Conservation (phyloP, 441 rosid species). For the Erodium texanum region DNA sequence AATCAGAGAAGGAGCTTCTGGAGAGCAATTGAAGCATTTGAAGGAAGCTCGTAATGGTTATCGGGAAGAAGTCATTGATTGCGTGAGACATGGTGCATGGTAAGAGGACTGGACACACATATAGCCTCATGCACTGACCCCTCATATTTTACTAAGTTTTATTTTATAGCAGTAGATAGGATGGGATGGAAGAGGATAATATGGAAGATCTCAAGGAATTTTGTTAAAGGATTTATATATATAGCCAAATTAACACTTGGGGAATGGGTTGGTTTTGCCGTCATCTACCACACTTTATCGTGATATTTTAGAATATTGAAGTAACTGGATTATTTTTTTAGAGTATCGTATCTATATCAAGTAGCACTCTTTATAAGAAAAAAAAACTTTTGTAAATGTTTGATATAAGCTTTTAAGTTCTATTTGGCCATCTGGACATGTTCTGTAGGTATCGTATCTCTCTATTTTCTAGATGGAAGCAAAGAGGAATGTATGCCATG, state of each 20-base stretch:
- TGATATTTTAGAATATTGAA: neutral
- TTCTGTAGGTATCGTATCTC: constrained; percentile 69
- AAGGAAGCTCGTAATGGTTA: constrained; percentile 87
- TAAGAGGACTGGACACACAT: constrained; percentile 30
- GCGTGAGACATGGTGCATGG: constrained; percentile 88
- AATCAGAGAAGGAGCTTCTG: constrained; percentile 60
- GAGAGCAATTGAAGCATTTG: constrained; percentile 68
- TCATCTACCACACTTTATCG: neutral
- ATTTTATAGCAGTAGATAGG: neutral
- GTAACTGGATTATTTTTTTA: neutral
- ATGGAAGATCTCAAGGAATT: neutral
- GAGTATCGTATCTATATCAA: neutral
- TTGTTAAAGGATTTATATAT: neutral
- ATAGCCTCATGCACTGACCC: neutral
- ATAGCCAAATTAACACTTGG: neutral
- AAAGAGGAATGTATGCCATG: constrained; percentile 95
- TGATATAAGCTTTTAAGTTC: constrained; percentile 15
- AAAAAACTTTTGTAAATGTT: constrained; percentile 13
- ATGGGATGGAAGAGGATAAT: neutral
- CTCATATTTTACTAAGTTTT: neutral
- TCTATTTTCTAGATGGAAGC: constrained; percentile 90
- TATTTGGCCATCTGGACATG: constrained; percentile 16
- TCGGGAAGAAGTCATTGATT: constrained; percentile 74
- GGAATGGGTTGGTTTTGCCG: neutral
- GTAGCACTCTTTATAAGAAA: neutral